Conservation (phyloP, 352 stramenopile species). For the Phytophthora rubi region DNA sequence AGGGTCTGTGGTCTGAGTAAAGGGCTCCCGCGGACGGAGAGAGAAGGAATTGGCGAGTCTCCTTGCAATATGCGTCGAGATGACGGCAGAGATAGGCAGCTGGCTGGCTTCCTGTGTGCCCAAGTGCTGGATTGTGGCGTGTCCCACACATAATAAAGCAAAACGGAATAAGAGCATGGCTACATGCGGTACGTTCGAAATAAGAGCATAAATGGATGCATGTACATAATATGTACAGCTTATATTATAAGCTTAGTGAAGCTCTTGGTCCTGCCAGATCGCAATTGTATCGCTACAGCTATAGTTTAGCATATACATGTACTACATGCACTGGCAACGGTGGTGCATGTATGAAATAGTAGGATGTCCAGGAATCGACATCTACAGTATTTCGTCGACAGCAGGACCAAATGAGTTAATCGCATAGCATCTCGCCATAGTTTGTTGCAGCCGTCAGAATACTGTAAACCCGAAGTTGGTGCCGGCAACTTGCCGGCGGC, state of each 20-base stretch:
- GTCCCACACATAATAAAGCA: conserved; percentile 9
- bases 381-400: too few relatives aligned
- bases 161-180: background rate
- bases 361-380: too few relatives aligned
- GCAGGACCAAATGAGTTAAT: background rate
- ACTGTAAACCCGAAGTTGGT: too few relatives aligned
- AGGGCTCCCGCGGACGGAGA: background rate
- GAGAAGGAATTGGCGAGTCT: conserved; percentile 25
- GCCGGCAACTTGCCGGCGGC: too few relatives aligned
- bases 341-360: too few relatives aligned
- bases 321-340: too few relatives aligned
- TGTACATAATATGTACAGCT: too few relatives aligned
- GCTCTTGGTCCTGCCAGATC: background rate
- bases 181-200: conserved; percentile 2
- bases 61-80: conserved; percentile 16
- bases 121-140: conserved; percentile 22
- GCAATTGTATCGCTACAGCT: background rate
- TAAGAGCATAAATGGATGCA: background rate
- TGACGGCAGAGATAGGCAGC: conserved; percentile 41
- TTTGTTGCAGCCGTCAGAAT: too few relatives aligned
- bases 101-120: conserved; percentile 33
- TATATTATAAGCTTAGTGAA: background rate
- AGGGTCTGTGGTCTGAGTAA: background rate
- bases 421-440: too few relatives aligned
- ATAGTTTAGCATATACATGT: too few relatives aligned